These are phyloP conservation scores for Coemansia sp. DNA, from an alignment of 192 early-diverging fungal genomes.

Conservation along the genomic window DNA sequence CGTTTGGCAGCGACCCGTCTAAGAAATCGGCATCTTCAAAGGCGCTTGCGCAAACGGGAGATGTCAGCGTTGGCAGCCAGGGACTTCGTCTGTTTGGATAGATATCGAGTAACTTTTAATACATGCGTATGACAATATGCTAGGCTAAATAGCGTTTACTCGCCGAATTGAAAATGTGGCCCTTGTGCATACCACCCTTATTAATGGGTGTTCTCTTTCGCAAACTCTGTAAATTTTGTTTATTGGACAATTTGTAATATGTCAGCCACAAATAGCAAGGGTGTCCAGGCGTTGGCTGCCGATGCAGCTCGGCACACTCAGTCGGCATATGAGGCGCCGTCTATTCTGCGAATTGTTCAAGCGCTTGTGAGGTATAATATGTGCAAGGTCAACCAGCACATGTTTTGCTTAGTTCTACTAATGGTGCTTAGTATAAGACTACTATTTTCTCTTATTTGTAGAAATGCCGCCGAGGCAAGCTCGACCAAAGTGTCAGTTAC, in stretches of 20 bases:
- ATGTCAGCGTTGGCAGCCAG: constrained; percentile 19
- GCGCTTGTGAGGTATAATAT: constrained; percentile 26
- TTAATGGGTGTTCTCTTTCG: not conserved
- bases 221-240: not conserved
- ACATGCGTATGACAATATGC: not conserved
- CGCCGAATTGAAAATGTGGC: not conserved
- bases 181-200: not conserved
- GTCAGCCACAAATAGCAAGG: not conserved
- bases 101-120: not conserved
- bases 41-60: constrained; percentile 17
- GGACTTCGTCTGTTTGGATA: constrained; percentile 52
- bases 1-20: not conserved
- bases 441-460: not conserved
- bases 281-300: constrained; percentile 4
- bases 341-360: constrained; percentile 32
- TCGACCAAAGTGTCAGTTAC: constrained; percentile 25
- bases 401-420: not conserved
- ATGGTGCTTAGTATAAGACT: not conserved
- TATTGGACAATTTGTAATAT: not conserved
- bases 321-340: constrained; percentile 32
- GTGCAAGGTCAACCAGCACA: not conserved
- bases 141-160: not conserved
- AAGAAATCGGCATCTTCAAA: constrained; percentile 1
- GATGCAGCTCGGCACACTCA: constrained; percentile 28
- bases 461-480: constrained; percentile 23